These are phyloP conservation scores for Nannochloropsis gaditana DNA, from an alignment of 108 stramenopile genomes.

Conservation along the genomic window DNA sequence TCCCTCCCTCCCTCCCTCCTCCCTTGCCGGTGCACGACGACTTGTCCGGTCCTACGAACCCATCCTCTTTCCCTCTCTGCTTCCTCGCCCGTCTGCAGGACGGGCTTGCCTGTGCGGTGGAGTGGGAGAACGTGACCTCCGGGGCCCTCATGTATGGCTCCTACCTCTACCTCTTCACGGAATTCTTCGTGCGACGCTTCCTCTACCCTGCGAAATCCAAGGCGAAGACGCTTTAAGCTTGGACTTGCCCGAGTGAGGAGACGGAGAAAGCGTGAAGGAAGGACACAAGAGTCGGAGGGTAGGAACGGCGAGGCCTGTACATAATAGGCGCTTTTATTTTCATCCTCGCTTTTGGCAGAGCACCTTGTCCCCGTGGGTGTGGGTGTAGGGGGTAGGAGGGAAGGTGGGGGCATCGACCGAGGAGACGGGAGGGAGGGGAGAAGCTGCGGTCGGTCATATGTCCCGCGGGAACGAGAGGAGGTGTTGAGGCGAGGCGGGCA, in stretches of 20 bases:
- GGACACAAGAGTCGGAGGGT: not conserved
- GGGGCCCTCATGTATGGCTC: slow-evolving; percentile 35
- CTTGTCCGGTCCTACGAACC: not conserved
- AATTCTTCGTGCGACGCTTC: slow-evolving; percentile 31
- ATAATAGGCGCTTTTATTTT: too few species aligned
- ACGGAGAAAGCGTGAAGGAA: slow-evolving; percentile 15
- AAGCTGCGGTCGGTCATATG: not conserved
- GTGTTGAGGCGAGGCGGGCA: not conserved
- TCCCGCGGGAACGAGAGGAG: not conserved
- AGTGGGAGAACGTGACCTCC: slow-evolving; percentile 23
- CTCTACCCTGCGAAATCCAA: not conserved
- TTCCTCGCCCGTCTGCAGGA: not conserved
- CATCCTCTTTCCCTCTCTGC: not conserved
- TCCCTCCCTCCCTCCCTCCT: not conserved
- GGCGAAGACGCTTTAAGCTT: not conserved
- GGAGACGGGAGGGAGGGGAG: not conserved
- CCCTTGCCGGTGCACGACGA: not conserved
- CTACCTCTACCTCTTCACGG: slow-evolving; percentile 35
- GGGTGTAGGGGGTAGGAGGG: not conserved
- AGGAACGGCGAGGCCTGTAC: not conserved
- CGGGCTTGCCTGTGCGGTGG: not conserved
- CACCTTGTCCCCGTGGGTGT: too few species aligned
- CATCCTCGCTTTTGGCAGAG: too few species aligned
- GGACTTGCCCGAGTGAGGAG: too few species aligned
- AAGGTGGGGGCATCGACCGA: not conserved